Evolutionary conservation across 2,329 filamentous ascomycete species (phyloP).

Genomic region (Fusarium fujikuroi): DNA sequence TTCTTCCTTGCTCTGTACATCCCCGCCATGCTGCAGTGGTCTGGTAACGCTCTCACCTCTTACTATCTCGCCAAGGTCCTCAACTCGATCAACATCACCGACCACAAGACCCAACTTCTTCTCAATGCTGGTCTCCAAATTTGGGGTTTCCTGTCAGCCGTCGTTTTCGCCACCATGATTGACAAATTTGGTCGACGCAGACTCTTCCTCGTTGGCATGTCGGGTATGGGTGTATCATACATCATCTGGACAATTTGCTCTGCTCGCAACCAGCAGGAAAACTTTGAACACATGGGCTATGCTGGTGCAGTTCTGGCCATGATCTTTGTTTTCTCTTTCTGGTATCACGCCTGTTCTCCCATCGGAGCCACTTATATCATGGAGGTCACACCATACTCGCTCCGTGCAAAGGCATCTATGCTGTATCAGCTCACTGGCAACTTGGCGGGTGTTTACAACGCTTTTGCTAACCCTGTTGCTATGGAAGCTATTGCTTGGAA

Average conservation of each 20-base stretch:
- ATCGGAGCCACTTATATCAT: slow-evolving; percentile 57
- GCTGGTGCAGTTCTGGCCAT: slow-evolving; percentile 58
- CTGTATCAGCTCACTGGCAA: slow-evolving; percentile 46
- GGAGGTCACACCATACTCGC: slow-evolving; percentile 54
- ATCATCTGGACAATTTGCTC: slow-evolving; percentile 55
- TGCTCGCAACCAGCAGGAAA: slow-evolving; percentile 48
- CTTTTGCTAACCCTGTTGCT: slow-evolving; percentile 57
- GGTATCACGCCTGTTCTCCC: slow-evolving; percentile 51
- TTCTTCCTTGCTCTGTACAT: slow-evolving; percentile 46
- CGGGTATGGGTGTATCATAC: slow-evolving; percentile 51
- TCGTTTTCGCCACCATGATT: slow-evolving; percentile 50
- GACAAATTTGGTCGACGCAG: slow-evolving; percentile 55
- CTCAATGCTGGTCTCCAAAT: slow-evolving; percentile 46
- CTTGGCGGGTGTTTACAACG: slow-evolving; percentile 50
- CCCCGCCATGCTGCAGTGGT: slow-evolving; percentile 47
- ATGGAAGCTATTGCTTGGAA: slow-evolving; percentile 55
- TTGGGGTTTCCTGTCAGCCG: slow-evolving; percentile 52
- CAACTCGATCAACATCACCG: slow-evolving; percentile 52
- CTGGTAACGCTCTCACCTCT: slow-evolving; percentile 46
- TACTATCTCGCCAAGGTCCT: slow-evolving; percentile 56
- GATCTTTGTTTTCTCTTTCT: slow-evolving; percentile 41
- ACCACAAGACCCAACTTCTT: slow-evolving; percentile 45
- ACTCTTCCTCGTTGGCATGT: slow-evolving; percentile 51
- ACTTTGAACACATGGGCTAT: slow-evolving; percentile 43
- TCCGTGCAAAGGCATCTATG: slow-evolving; percentile 46